These are phyloP conservation scores for Pythium monospermum DNA, from an alignment of 352 stramenopile species.

Conservation along the genomic window DNA sequence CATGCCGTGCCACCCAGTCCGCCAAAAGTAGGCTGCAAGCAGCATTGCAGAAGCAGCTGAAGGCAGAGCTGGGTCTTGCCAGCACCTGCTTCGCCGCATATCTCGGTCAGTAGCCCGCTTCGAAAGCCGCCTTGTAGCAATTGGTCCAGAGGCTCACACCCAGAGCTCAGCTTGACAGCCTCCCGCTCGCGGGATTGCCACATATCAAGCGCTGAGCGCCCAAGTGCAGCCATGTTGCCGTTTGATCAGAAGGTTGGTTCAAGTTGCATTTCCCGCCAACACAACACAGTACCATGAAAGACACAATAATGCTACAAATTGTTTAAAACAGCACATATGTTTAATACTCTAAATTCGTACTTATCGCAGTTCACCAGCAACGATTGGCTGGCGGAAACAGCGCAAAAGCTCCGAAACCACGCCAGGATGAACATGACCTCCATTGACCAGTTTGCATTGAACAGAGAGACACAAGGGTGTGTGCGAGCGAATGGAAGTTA, in stretches of 20 bases:
- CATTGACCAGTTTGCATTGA: neutral
- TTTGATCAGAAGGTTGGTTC: neutral
- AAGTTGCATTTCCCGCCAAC: slow-evolving; percentile 8
- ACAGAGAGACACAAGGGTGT: neutral
- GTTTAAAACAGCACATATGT: neutral
- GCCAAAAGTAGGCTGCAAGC: slow-evolving; percentile 37
- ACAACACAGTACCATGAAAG: slow-evolving; percentile 3
- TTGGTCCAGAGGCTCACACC: slow-evolving; percentile 50
- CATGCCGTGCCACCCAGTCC: slow-evolving; percentile 58
- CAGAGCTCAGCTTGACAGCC: slow-evolving; percentile 36
- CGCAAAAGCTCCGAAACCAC: too few relatives aligned
- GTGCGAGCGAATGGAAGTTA: neutral
- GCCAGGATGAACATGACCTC: too few relatives aligned
- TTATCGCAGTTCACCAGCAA: slow-evolving; percentile 6
- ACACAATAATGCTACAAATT: slow-evolving; percentile 8
- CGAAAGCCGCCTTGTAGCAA: slow-evolving; percentile 62
- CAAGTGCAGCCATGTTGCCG: slow-evolving; percentile 13
- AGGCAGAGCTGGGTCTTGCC: slow-evolving; percentile 81
- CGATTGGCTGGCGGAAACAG: neutral
- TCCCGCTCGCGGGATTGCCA: slow-evolving; percentile 25
- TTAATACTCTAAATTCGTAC: slow-evolving; percentile 6
- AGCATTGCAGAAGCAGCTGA: slow-evolving; percentile 68
- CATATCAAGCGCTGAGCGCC: slow-evolving; percentile 41
- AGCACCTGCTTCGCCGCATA: slow-evolving; percentile 66
- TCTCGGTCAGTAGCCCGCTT: slow-evolving; percentile 59